Evolutionary conservation across 2,329 filamentous ascomycete species (phyloP).

Genomic region (Gaeumannomyces sp.): DNA sequence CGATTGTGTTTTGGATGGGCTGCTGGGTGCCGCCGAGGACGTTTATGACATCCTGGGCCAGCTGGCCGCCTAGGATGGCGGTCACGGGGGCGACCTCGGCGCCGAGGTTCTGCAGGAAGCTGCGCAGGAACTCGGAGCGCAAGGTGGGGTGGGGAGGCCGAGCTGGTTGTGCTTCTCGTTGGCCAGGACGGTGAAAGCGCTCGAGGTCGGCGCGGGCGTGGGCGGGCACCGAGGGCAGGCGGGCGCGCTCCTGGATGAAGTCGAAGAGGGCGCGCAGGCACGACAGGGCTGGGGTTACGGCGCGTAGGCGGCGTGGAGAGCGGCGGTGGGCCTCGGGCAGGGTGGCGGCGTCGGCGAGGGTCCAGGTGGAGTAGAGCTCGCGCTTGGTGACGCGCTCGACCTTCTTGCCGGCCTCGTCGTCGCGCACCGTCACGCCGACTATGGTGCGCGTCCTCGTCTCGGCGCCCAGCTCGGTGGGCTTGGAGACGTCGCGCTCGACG

Average conservation of each 20-base stretch:
- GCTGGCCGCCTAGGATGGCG: constrained; percentile 80
- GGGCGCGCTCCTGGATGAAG: constrained; percentile 58
- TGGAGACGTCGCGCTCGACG: constrained; percentile 67
- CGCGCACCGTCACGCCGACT: constrained; percentile 63
- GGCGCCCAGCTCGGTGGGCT: constrained; percentile 41
- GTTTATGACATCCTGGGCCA: constrained; percentile 97
- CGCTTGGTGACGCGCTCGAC: constrained; percentile 87
- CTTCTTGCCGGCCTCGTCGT: constrained; percentile 57
- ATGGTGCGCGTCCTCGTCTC: constrained; percentile 78
- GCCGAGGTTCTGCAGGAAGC: constrained; percentile 80
- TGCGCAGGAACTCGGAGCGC: constrained; percentile 65
- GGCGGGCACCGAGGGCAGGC: constrained; percentile 44
- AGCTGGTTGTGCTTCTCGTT: constrained; percentile 73
- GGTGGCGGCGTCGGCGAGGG: constrained; percentile 70
- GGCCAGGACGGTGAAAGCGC: constrained; percentile 69
- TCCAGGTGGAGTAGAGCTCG: constrained; percentile 82
- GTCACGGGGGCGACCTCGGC: constrained; percentile 81
- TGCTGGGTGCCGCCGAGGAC: constrained; percentile 87
- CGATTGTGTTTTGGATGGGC: constrained; percentile 88
- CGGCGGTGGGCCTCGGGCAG: constrained; percentile 64
- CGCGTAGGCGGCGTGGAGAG: constrained; percentile 61
- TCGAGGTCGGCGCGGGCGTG: constrained; percentile 60
- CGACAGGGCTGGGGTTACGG: constrained; percentile 77
- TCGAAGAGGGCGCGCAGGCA: constrained; percentile 89
- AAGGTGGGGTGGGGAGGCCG: constrained; percentile 61